Evolutionary conservation across 345 rosid genomes (phyloP).

Genomic region (Lepidium sativum): DNA sequence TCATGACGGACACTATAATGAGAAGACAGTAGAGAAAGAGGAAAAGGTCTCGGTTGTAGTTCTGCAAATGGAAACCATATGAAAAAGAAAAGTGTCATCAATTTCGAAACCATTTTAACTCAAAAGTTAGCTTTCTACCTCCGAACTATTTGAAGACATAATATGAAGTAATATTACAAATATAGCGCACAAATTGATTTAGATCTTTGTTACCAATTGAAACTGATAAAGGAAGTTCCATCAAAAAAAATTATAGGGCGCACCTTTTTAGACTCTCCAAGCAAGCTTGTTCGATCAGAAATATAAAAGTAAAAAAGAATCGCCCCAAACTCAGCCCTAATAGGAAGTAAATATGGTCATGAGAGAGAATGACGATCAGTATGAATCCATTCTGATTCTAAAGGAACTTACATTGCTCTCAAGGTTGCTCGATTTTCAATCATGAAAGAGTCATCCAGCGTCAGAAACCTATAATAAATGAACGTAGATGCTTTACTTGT

Average conservation of each 20-base stretch:
- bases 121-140: background rate
- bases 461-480: conserved; percentile 54
- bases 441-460: conserved; percentile 86
- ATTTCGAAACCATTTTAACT: background rate
- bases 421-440: conserved; percentile 78
- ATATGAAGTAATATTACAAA: background rate
- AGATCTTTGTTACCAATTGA: background rate
- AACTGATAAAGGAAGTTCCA: background rate
- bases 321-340: conserved; percentile 84
- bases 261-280: conserved; percentile 82
- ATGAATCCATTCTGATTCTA: background rate
- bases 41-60: conserved; percentile 87
- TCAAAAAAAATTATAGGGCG: background rate
- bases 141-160: background rate
- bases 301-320: conserved; percentile 64
- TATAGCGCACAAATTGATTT: background rate
- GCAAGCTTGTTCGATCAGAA: conserved; percentile 63
- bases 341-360: background rate
- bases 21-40: conserved; percentile 86
- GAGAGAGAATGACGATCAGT: background rate
- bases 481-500: background rate
- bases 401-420: conserved; percentile 65
- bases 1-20: conserved; percentile 73
- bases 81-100: background rate
- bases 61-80: conserved; percentile 42